These are phyloP conservation scores for Leccinum brunneo-olivaceum DNA, from an alignment of 1,284 basidiomycete genomes.

Conservation along the genomic window DNA sequence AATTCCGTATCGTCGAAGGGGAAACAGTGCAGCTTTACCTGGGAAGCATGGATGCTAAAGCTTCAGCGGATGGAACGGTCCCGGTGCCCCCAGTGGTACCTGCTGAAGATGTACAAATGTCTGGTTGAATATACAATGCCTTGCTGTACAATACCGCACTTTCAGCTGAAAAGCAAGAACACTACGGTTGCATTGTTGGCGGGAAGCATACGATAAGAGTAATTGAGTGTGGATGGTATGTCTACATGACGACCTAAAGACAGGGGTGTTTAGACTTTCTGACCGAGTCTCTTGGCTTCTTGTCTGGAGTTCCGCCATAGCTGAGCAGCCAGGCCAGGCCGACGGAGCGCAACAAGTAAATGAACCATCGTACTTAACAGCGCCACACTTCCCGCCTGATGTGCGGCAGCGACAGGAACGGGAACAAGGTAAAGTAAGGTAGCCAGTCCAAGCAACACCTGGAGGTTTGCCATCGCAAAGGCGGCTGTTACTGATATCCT, in stretches of 20 bases:
- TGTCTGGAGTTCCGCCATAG: slow-evolving; percentile 45
- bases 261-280: slow-evolving; percentile 2
- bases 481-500: slow-evolving; percentile 59
- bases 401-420: slow-evolving; percentile 83
- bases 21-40: slow-evolving; percentile 68
- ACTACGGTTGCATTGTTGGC: too few relatives aligned
- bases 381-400: slow-evolving; percentile 91
- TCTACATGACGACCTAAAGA: slow-evolving; percentile 9
- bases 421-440: slow-evolving; percentile 95
- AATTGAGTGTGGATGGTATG: slow-evolving; percentile 23
- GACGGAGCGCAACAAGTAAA: slow-evolving; percentile 65
- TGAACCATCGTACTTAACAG: slow-evolving; percentile 84
- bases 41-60: slow-evolving; percentile 65
- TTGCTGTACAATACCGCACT: slow-evolving; percentile 9
- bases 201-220: slow-evolving; percentile 10
- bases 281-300: slow-evolving; percentile 15
- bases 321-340: slow-evolving; percentile 65
- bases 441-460: slow-evolving; percentile 85
- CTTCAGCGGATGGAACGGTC: slow-evolving; percentile 33
- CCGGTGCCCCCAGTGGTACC: slow-evolving; percentile 30
- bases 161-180: slow-evolving; percentile 6
- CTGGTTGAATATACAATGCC: slow-evolving; percentile 39
- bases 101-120: slow-evolving; percentile 75
- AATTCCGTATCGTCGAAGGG: slow-evolving; percentile 79
- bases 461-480: slow-evolving; percentile 79